These are phyloP conservation scores for Magnolia changhungtana DNA, from an alignment of 164 flowering plant genomes.

Conservation along the genomic window DNA sequence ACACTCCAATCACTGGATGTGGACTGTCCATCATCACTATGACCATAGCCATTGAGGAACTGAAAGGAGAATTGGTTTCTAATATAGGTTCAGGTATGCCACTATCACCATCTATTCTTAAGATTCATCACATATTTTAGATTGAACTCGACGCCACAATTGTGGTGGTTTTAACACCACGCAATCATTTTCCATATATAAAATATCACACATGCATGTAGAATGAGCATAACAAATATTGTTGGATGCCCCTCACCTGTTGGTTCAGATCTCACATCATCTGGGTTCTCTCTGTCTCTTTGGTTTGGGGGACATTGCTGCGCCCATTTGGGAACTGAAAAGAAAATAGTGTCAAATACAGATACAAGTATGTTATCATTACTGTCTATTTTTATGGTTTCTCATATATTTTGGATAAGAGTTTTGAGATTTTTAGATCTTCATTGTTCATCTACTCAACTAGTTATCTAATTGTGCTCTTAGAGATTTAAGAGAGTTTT, in stretches of 20 bases:
- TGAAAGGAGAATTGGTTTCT: too few species aligned
- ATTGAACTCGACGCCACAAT: not conserved
- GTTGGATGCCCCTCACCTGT: not conserved
- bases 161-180: not conserved
- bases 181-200: not conserved
- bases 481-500: not conserved
- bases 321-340: not conserved
- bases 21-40: too few species aligned
- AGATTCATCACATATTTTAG: not conserved
- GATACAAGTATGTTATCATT: not conserved
- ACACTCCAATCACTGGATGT: too few species aligned
- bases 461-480: not conserved
- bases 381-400: not conserved
- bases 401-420: not conserved
- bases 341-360: not conserved
- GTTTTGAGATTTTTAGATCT: not conserved
- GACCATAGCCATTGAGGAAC: too few species aligned
- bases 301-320: not conserved
- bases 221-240: not conserved
- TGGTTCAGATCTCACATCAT: not conserved
- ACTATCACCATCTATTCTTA: not conserved
- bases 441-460: not conserved
- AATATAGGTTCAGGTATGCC: not conserved
- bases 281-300: not conserved
- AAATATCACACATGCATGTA: not conserved